Evolutionary conservation across 352 stramenopile species (phyloP), one percentile per base, ranked within the genome.

Genomic region (Elongisporangium anandrum): DNA sequence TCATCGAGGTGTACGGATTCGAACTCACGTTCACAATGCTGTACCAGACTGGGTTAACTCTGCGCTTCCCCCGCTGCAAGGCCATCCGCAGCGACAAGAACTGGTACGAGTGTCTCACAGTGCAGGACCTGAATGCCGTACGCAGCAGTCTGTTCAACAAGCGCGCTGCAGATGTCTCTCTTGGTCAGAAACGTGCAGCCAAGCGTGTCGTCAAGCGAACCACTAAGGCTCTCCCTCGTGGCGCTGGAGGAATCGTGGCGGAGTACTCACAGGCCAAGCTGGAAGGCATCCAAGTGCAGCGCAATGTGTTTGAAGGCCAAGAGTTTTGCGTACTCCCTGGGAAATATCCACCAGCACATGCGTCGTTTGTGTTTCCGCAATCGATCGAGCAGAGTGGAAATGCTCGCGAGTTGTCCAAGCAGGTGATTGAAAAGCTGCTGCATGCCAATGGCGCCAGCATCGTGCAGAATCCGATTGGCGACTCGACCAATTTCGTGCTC

Each of bases 1-100:
- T 92, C 38, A 68, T 95, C 15, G 84, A 95, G 67, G 77, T 95
- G 7, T 95, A 92, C 45, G 86, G 86, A 10, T 95, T 95, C 62
- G 86, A 95, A 59, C 61, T 95, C 26, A 90, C 86, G 47, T 92
- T 85, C 59, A 81, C 86, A 29, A 88, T 77, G 20, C 60, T 92
- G 16, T 95, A 94, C 59, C 76, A 92, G 45, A 92, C 86, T 15
- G 82, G 82, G 1, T 63, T 95, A 24, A 95, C 86, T 1, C 72
- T 95, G 26, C 84, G 86, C 8, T 95, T 94, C 50, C 84, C 86
- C 20, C 80, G 86, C 3, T 87, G 79, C 59, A 92, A 95, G 61
- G 72, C 84, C 6, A 88, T 95, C 39, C 82, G 86, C 10, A 85
- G 86, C 52, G 84, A 95, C 49, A 95, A 94, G 63, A 65, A 77